A percentile compares a stretch with the other conserved stretches of the same genome.
phyloP scores from a whole-genome alignment of 164 flowering plant species.

The Chimonanthus salicifolius region DNA sequence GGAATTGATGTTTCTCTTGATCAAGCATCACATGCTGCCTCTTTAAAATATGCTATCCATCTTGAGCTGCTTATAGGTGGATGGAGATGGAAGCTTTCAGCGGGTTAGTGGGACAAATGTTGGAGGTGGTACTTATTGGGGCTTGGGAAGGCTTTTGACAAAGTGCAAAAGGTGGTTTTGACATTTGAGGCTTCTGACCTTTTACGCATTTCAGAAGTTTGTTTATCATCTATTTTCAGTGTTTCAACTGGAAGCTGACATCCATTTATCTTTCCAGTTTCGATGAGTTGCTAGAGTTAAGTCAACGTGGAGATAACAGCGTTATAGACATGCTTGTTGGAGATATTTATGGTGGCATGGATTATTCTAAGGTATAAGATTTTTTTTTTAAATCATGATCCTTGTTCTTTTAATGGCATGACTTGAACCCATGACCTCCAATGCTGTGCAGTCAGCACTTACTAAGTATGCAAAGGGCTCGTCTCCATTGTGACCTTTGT shows the following conservation, averaged over 20 bases:
- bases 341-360: conserved; percentile 96
- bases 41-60: background rate
- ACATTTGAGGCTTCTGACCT: background rate
- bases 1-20: background rate
- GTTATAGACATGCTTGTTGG: conserved; percentile 96
- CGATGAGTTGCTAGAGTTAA: conserved; percentile 94
- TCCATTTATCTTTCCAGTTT: conserved; percentile 41
- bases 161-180: conserved; percentile 77
- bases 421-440: background rate
- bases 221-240: background rate
- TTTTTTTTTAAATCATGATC: background rate
- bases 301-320: conserved; percentile 86
- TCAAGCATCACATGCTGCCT: background rate
- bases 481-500: background rate
- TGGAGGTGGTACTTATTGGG: conserved; percentile 99
- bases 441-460: background rate
- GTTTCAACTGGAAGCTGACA: background rate
- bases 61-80: conserved; percentile 54
- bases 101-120: conserved; percentile 98
- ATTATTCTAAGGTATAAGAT: conserved; percentile 67
- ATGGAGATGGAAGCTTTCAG: conserved; percentile 89
- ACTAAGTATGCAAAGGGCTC: background rate
- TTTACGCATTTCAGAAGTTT: background rate
- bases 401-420: background rate
- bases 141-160: conserved; percentile 82